Evolutionary conservation across 768 basidiomycete genomes (phyloP).

Genomic region (Lactarius evosmus): DNA sequence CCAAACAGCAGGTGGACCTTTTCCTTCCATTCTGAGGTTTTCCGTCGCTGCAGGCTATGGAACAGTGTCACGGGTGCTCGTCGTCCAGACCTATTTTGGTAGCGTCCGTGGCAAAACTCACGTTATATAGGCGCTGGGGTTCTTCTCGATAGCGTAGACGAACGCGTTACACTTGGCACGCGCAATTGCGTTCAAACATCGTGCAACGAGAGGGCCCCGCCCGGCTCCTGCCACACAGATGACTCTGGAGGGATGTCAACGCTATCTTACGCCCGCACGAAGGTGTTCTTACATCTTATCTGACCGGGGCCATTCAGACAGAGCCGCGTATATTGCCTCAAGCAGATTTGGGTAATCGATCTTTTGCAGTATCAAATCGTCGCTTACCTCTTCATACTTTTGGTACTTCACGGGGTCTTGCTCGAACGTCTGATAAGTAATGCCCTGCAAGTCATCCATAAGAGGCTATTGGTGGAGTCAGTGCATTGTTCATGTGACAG

Average conservation of each 20-base stretch:
- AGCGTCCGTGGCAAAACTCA: constrained; percentile 42
- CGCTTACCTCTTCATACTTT: constrained; percentile 84
- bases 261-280: background rate
- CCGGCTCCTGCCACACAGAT: constrained; percentile 95
- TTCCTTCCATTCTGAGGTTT: constrained; percentile 78
- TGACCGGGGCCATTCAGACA: constrained; percentile 64
- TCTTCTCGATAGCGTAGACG: constrained; percentile 94
- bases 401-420: constrained; percentile 95
- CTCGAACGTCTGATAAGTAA: constrained; percentile 97
- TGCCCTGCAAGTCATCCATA: constrained; percentile 95
- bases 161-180: constrained; percentile 58
- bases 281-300: constrained; percentile 55
- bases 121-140: constrained; percentile 94
- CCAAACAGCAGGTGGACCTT: constrained; percentile 83
- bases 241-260: constrained; percentile 44
- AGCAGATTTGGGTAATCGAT: background rate
- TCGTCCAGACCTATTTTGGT: constrained; percentile 23
- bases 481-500: constrained; percentile 16
- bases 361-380: background rate
- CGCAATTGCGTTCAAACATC: constrained; percentile 73
- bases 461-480: constrained; percentile 58
- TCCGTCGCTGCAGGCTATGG: constrained; percentile 76
- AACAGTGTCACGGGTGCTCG: constrained; percentile 4
- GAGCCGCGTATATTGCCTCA: constrained; percentile 77
- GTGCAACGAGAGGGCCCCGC: constrained; percentile 86